Evolutionary conservation across 208 protist species (phyloP), one percentile per base, ranked within the genome.

Genomic region (Trypanosoma boissoni): DNA sequence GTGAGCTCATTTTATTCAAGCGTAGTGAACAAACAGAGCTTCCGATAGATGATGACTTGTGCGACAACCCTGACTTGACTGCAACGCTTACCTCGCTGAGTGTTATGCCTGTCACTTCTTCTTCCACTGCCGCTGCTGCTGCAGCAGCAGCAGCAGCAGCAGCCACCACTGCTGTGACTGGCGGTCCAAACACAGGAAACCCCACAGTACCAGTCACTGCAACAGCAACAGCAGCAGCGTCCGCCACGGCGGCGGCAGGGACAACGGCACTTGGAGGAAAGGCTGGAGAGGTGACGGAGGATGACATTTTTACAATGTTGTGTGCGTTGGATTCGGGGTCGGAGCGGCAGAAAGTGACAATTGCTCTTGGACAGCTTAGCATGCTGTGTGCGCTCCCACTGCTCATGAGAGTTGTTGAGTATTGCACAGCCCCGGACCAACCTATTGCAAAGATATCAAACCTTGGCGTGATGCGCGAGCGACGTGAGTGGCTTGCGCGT

Each of bases 391-490:
- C 83, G 0, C 72, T 83, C 53, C 86, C 88, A 18, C 63, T 89
- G 24, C 50, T 95, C 23, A 67, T 84, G 43, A 76, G 74, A 39
- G 50, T 95, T 0, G 28, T 80, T 1, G 85, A 88, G n/a, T 95
- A 91, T 68, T 78, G 74, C 42, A 83, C 73, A n/a, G 71, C 58
- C 2, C 83, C 83, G 0, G 50, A 57, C 16, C 83, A 92, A 69
- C 85, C 88, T 12, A 71, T 91, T 36, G 68, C 75, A 27, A 82
- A 91, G 70, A 90, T 95, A 43, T 72, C 75, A 14, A 77, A 66
- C 37, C 63, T 95, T n/a, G 83, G 85, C 7, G 79, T 89, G 24
- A 92, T 92, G 85, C 71, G 72, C 18, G 85, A 91, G 73, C 78
- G 84, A 57, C 77, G 86, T 6, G 78, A 70, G 49, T 83, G 85